Conservation (phyloP, 352 stramenopile genomes). For the Phytophthora citricola region DNA sequence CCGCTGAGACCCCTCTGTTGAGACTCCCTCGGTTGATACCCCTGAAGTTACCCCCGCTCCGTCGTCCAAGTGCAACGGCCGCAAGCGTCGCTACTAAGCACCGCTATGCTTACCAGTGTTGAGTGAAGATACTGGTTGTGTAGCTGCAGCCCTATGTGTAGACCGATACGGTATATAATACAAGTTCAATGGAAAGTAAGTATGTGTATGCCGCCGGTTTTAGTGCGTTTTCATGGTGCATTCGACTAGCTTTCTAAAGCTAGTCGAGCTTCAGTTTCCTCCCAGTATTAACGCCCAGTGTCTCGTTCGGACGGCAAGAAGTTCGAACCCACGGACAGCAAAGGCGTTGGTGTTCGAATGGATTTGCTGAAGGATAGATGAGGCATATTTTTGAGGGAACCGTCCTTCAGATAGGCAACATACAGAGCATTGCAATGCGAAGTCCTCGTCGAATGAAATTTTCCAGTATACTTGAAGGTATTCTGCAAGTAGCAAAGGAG, state of each 20-base stretch:
- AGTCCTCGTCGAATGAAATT: too few relatives aligned
- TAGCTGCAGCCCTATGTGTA: slow-evolving; percentile 1
- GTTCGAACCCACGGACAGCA: not conserved
- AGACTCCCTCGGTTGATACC: slow-evolving; percentile 12
- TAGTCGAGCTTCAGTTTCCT: not conserved
- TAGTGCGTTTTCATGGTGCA: not conserved
- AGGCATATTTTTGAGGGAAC: not conserved
- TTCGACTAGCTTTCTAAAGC: not conserved
- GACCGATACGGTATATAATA: slow-evolving; percentile 3
- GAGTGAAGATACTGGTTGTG: slow-evolving; percentile 19
- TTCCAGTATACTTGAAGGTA: too few relatives aligned
- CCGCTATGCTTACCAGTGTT: slow-evolving; percentile 6
- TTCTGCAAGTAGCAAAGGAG: too few relatives aligned
- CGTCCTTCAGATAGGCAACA: not conserved
- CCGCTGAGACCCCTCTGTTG: not conserved
- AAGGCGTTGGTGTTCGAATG: not conserved
- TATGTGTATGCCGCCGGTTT: not conserved
- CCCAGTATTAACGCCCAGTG: not conserved
- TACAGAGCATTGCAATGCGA: too few relatives aligned
- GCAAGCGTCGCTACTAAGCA: slow-evolving; percentile 27
- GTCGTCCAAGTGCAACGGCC: slow-evolving; percentile 30
- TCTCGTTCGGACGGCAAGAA: slow-evolving; percentile 1
- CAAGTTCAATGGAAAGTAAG: slow-evolving; percentile 15
- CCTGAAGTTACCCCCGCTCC: slow-evolving; percentile 23
- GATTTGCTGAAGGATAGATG: slow-evolving; percentile 2